Evolutionary conservation across 2,329 filamentous ascomycete genomes (phyloP).

Genomic region (Stemphylium vesicarium): DNA sequence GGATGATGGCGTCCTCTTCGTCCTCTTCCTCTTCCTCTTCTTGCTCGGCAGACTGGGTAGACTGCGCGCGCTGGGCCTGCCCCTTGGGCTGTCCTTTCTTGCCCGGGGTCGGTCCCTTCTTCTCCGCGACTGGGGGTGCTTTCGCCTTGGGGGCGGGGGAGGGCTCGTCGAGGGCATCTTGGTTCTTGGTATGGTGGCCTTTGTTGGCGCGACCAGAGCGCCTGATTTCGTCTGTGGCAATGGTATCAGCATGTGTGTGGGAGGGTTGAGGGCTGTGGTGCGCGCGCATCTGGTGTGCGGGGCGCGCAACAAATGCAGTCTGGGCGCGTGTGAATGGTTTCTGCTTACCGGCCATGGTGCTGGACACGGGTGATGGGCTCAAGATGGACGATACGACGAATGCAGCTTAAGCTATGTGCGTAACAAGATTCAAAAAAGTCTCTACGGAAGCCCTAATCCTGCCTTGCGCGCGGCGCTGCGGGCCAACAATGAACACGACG

Average conservation of each 20-base stretch:
- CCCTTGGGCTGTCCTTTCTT: conserved; percentile 47
- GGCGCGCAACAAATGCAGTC: conserved; percentile 6
- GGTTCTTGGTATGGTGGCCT: conserved; percentile 89
- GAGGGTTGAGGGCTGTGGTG: conserved; percentile 12
- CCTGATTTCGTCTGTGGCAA: conserved; percentile 74
- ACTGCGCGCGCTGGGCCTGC: conserved; percentile 49
- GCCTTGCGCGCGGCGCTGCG: conserved; percentile 27
- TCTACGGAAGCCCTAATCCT: conserved; percentile 41
- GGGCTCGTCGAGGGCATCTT: conserved; percentile 61
- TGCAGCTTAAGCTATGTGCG: conserved; percentile 42
- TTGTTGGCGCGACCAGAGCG: conserved; percentile 96
- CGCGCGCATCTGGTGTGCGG: conserved; percentile 14
- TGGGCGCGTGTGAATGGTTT: conserved; percentile 36
- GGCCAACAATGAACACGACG: conserved; percentile 28
- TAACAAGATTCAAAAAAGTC: conserved; percentile 47
- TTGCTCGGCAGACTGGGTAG: conserved; percentile 41
- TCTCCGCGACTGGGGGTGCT: conserved; percentile 50
- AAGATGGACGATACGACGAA: conserved; percentile 36
- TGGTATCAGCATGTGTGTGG: conserved; percentile 34
- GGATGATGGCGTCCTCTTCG: conserved; percentile 72
- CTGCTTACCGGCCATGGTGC: conserved; percentile 68
- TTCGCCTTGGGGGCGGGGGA: conserved; percentile 56
- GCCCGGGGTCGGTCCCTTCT: conserved; percentile 54
- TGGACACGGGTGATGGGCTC: conserved; percentile 39
- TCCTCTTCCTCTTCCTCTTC: conserved; percentile 49